Base-by-base conservation (phyloP, 257 asterid genomes). In the Orobanche coerulescens region DNA sequence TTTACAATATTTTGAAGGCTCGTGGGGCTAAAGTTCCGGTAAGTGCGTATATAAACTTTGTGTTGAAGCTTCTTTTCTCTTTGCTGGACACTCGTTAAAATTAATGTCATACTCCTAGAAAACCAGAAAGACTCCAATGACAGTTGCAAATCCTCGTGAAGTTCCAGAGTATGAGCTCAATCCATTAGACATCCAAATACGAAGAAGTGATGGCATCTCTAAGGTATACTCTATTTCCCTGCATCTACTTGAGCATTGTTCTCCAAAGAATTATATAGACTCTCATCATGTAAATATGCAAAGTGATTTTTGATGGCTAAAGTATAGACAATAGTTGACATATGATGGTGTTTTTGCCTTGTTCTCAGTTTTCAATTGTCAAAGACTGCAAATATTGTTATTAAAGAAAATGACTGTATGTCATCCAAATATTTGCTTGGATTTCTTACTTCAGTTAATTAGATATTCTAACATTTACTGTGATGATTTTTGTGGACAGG, bases 91-190 rank as follows among this genome's bases (percentile, higher is more conserved):
- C 77, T 79, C 44, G 71, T 44, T 43, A 13, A 64, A 67, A 50
- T 79, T 16, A 69, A 16, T 61, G 42, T 58, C 67, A n/a, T 67
- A 15, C 73, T 73, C 81, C 74, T 79, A 91, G 95, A 93, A 93
- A 89, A 77, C 81, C 79, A 93, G 93, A 76, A 93, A 82, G 80
- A 89, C 99, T 1, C 99, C 97, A 63, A 89, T 93, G 97, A 28
- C 92, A 24, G 99, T 89, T 34, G 75, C 95, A 63, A 86, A 89
- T 78, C 99, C 97, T 53, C 94, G 95, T 54, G 96, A 93, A 73
- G 94, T 93, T 73, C 99, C 99, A 12, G 99, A 93, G 76, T 93
- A 93, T 65, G 99, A 93, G 74, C 90, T 93, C 71, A 89, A 84
- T 79, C 99, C 97, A 31, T 50, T 76, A 73, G 96, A 86, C 72